Evolutionary conservation across 2,329 filamentous ascomycete genomes (phyloP), one percentile per base, ranked within the genome.

Genomic region (Mycosphaerella arachidis): DNA sequence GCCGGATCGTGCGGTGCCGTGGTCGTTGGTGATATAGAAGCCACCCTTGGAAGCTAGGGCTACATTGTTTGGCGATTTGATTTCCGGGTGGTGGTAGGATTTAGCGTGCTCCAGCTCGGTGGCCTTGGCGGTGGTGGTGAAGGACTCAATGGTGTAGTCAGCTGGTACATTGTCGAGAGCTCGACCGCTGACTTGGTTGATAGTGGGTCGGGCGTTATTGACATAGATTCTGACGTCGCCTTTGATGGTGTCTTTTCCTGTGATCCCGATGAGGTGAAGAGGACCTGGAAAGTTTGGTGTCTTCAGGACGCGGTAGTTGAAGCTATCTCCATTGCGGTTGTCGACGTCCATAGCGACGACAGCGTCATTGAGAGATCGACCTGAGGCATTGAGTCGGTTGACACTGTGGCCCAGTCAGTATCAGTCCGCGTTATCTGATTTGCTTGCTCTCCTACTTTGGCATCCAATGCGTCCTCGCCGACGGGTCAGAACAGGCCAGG

Each of bases 1-100:
- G n/a, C 66, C 66, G 6, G 55, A 27, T 10, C 58, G 60, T 24
- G 65, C 59, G 3, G 62, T 53, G 30, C 66, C 64, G 56, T 68
- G 66, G 53, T 68, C 66, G 60, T 68, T 66, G 35, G 63, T 68
- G 31, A 66, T 60, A 58, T 57, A 67, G 56, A 67, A 65, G 7
- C 61, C 61, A 2, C 40, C 33, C 12, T 58, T n/a, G 12, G 30
- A 20, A 29, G 54, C 53, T 20, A 62, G 57, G 33, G 66, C 66
- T 29, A 67, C 57, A 31, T 63, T 63, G 53, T 67, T 67, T 6
- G 66, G 66, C 12, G 63, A 65, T n/a, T 54, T 57, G 37, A 68
- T 65, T 24, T 58, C 57, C 16, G 54, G 51, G 48, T 65, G 40
- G 12, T 53, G 52, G 33, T 57, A 65, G n/a, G 63, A 66, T 18